Evolutionary conservation across 2,329 filamentous ascomycete genomes (phyloP).

Genomic region (Clonostachys byssicola): DNA sequence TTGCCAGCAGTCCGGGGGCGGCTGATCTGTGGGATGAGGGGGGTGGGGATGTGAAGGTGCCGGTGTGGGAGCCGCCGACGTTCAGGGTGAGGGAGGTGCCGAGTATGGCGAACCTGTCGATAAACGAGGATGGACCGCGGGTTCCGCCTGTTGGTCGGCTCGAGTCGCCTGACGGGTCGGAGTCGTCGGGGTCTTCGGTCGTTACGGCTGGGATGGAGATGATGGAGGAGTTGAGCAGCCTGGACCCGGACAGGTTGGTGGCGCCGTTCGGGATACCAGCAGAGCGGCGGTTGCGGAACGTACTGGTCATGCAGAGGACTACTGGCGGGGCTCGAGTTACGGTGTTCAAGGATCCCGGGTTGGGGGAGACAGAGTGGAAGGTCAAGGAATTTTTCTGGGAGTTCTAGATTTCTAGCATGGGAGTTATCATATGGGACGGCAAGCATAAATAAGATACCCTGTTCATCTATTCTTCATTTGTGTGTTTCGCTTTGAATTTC

Average conservation of each 20-base stretch:
- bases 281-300: slow-evolving; percentile 18
- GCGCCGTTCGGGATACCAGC: slow-evolving; percentile 20
- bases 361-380: slow-evolving; percentile 17
- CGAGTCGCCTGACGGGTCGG: too few species aligned
- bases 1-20: neutral
- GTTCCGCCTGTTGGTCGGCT: too few species aligned
- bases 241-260: slow-evolving; percentile 7
- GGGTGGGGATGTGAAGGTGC: slow-evolving; percentile 1
- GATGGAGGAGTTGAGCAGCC: neutral
- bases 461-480: too few species aligned
- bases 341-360: slow-evolving; percentile 16
- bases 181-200: too few species aligned
- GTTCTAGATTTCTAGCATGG: neutral
- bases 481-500: too few species aligned
- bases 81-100: neutral
- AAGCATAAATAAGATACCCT: too few species aligned
- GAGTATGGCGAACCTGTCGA: too few species aligned
- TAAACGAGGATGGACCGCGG: too few species aligned
- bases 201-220: too few species aligned
- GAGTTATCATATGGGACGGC: too few species aligned
- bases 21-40: too few species aligned
- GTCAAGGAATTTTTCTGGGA: slow-evolving; percentile 17
- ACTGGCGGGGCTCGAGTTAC: slow-evolving; percentile 17
- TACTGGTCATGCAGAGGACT: slow-evolving; percentile 15
- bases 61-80: neutral